These are phyloP conservation scores for Vanrija pseudolonga DNA, from an alignment of 1,284 basidiomycete genomes.

Conservation along the genomic window DNA sequence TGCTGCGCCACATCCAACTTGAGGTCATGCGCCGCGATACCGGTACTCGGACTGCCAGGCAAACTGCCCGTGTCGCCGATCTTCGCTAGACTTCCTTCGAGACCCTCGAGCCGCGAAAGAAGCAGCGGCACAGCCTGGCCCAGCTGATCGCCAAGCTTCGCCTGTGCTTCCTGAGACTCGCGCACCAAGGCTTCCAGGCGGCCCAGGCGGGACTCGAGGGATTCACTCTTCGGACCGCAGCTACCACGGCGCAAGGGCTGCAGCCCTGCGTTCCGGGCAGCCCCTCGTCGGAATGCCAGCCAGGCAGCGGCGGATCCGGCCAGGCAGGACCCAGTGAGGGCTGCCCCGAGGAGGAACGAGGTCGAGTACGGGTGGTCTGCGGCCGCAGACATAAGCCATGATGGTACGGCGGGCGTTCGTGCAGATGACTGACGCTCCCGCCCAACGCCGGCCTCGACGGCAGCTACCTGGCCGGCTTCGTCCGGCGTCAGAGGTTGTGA, in stretches of 20 bases:
- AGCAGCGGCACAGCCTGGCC: background rate
- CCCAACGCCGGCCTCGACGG: no score
- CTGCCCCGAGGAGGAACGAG: constrained; percentile 14
- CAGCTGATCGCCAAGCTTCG: constrained; percentile 3
- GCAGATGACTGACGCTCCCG: no score
- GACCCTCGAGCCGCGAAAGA: background rate
- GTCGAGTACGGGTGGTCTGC: constrained; percentile 14
- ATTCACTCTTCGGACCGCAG: background rate
- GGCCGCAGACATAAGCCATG: background rate
- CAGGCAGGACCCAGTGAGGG: constrained; percentile 5
- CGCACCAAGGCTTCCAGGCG: background rate
- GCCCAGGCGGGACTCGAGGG: background rate
- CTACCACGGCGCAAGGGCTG: no score
- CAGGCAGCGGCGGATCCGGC: constrained; percentile 2
- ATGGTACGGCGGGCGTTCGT: constrained; percentile 1
- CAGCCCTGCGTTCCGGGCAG: no score
- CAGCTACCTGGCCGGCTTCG: no score
- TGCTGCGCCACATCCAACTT: no score
- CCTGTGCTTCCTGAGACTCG: background rate
- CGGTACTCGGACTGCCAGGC: no score
- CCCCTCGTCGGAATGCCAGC: background rate
- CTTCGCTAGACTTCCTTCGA: background rate
- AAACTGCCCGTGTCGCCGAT: no score
- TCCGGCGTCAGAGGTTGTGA: no score
- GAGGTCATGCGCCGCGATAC: no score